These are phyloP conservation scores for Takakia lepidozioides DNA, from an alignment of 225 moss, liverwort and hornwort genomes.

Conservation along the genomic window DNA sequence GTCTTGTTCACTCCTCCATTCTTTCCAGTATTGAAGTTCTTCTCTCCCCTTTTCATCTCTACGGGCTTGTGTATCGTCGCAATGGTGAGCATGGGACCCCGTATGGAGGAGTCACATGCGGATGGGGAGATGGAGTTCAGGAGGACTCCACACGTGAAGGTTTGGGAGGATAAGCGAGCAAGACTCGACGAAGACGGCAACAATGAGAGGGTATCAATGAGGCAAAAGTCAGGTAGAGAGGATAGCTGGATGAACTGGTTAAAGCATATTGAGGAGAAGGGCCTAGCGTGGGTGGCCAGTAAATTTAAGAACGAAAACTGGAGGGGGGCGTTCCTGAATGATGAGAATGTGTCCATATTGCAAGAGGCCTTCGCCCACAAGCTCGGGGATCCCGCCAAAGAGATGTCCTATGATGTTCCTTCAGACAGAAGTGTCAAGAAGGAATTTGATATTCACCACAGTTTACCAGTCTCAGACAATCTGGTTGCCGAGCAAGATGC, in stretches of 20 bases:
- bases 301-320: conserved; percentile 43
- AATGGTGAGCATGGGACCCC: conserved; percentile 63
- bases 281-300: conserved; percentile 43
- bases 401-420: too few species aligned
- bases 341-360: conserved; percentile 56
- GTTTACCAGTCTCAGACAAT: too few species aligned
- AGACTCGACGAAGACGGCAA: neutral
- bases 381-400: too few species aligned
- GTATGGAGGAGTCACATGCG: conserved; percentile 35
- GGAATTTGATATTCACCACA: too few species aligned
- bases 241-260: conserved; percentile 23
- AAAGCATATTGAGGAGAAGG: conserved; percentile 31
- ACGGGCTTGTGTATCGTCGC: conserved; percentile 38
- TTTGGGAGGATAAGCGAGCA: conserved; percentile 10
- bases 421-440: too few species aligned
- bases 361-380: conserved; percentile 59
- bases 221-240: conserved; percentile 12
- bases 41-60: conserved; percentile 43
- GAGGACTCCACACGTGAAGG: conserved; percentile 10
- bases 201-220: conserved; percentile 5
- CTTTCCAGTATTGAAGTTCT: conserved; percentile 40
- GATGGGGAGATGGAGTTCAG: conserved; percentile 22
- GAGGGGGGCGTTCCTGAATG: conserved; percentile 24
- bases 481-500: too few species aligned
- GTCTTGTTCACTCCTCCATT: conserved; percentile 47